Evolutionary conservation across 805 yeast species (phyloP), one percentile per base, ranked within the genome.

Genomic region (Brettanomyces nanus): DNA sequence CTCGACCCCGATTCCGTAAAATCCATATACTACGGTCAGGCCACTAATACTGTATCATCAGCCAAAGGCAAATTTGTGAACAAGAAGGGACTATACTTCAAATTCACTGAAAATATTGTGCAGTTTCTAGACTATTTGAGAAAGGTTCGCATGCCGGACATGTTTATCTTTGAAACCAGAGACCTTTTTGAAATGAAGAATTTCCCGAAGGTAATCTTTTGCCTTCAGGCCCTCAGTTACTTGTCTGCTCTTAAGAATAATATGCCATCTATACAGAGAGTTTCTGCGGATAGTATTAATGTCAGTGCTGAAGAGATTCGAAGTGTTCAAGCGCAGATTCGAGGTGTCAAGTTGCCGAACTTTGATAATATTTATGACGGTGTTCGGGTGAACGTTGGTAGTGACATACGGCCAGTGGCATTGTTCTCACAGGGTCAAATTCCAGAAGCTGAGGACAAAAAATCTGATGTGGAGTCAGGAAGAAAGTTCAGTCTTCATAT

Each of bases 151-250:
- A 77, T 92, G 46, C 98, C 97, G 1, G 89, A 85, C 40, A 69
- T 87, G 38, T 92, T 89, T 57, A 72, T 83, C 35, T 92, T 92
- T 55, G 98, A 90, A 56, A 71, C 89, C 41, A 87, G 95, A 3
- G 98, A 92, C 59, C 67, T 92, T 27, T 92, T 87, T 60, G 97
- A 92, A 53, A 80, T 81, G 53, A 89, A 86, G 52, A 84, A 90
- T 53, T 73, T 89, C 17, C 97, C 97, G 13, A 89, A 85, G 53
- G 97, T 92, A 19, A 82, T 92, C 54, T 87, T 86, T 59, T 89
- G 97, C 48, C 61, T 92, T 27, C 96, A 90, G 62, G 96, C 96
- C 2, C 62, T 90, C 45, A 78, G 87, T 36, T 85, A 75, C 47
- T 75, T 85, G 54, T 66, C 92, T 39, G 70, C 80, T 42, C 67